Evolutionary conservation across 352 stramenopile species (phyloP), one percentile per base, ranked within the genome.

Genomic region (Phytophthora kernoviae): DNA sequence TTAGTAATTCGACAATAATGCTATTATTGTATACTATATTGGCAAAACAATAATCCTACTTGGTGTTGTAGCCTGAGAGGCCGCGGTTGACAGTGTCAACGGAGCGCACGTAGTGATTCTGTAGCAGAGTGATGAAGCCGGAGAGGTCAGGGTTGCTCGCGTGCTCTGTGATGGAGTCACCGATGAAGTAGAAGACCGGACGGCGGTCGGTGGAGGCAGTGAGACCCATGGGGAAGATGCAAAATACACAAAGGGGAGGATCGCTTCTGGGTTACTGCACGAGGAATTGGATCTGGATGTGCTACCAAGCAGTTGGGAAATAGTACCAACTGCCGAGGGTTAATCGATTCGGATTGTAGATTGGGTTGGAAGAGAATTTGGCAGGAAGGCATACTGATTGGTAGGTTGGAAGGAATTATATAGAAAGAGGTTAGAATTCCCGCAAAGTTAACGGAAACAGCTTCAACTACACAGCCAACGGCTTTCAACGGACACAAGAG

Each of bases 141-240:
- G 55, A 53, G 27, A 56, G 51, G n/a, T 70, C 44, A 2, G 54
- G 56, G 14, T 79, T 59, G 15, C 62, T 73, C 8, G 62, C 78
- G 36, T 66, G 58, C 54, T 90, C 55, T 15, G 81, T 90, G 52
- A 88, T 81, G 45, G 82, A 91, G 65, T 91, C 82, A 0, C 81
- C 81, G 20, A 78, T 68, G 37, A 87, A 77, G 26, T 85, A 61
- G 42, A 87, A 60, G 24, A 70, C 57, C 22, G 75, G 75, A 14
- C 75, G 75, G 20, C 61, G 70, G 27, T 69, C 59, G 34, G 48
- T 44, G 0, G 65, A 73, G 24, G 56, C 10, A n/a, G 54, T 40
- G 33, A 62, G 65, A 21, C 59, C 53, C 64, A 73, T 72, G 34
- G 15, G 8, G 36, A 27, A 32, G 17, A 32, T 21, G 17, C 24